These are phyloP conservation scores for Sporothrix mexicana DNA, from an alignment of 2,329 filamentous ascomycete species.

Conservation along the genomic window DNA sequence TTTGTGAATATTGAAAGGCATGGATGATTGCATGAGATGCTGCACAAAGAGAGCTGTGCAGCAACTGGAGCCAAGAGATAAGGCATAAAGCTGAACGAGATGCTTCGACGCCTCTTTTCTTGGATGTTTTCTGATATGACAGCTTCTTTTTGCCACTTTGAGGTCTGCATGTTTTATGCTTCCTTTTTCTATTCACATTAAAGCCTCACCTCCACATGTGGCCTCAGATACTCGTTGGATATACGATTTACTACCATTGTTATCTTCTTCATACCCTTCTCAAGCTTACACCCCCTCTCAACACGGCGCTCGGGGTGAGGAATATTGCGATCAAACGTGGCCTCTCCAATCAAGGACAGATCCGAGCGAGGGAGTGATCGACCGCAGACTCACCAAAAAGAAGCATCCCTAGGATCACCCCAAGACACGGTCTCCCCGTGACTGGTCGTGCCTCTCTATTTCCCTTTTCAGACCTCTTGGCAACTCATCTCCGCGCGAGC, in stretches of 20 bases:
- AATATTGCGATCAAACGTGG: background rate
- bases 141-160: background rate
- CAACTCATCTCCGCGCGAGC: background rate
- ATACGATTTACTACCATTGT: too few relatives aligned
- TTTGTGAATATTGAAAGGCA: background rate
- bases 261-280: background rate
- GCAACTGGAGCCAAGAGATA: background rate
- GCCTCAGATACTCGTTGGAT: too few relatives aligned
- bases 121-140: background rate
- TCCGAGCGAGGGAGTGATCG: background rate
- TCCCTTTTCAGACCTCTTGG: constrained; percentile 9
- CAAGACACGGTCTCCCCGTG: background rate
- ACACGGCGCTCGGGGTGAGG: background rate
- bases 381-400: background rate
- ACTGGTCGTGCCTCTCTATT: background rate
- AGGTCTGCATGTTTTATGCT: too few relatives aligned
- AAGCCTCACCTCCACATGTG: background rate
- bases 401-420: too few relatives aligned
- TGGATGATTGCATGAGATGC: background rate
- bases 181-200: background rate
- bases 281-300: background rate
- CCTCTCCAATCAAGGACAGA: background rate
- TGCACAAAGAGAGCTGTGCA: background rate
- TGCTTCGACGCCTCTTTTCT: background rate
- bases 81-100: background rate